Base-by-base conservation (phyloP, 768 basidiomycete species). In the Chalciporus piperatus region DNA sequence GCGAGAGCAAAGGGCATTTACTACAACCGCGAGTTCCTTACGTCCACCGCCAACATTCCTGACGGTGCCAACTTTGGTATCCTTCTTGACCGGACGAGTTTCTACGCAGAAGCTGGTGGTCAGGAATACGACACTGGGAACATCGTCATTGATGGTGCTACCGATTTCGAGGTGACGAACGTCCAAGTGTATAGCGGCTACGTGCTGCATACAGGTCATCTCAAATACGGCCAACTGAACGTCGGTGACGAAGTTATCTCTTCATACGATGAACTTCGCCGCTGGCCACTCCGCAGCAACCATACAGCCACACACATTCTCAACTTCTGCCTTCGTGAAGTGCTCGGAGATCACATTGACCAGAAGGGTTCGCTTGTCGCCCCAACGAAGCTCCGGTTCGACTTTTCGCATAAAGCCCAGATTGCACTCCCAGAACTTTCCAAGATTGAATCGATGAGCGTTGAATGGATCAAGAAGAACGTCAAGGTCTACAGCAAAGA, bases 291-390 rank as follows among this genome's bases (percentile, higher is more conserved):
- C 45, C 85, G 95, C 47, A 98, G 93, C 72, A 99, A 99, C 64
- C 97, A 99, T 73, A 98, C 97, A 23, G 97, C 87, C 19, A 99
- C 97, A 0, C 97, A 99, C 67, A 97, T 99, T 60, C 88, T 99
- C 60, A 99, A 99, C 75, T 99, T 79, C 64, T 82, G 76, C 47
- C 81, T 99, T 3, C 89, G 97, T 32, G 97, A 98, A 64, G 82
- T 92, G 11, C 84, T 98, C 11, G 97, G 97, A 22, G 94, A 98
- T 66, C 97, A 98, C 63, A 87, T 98, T 53, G 97, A 98, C 69
- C 97, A 99, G 68, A 97, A 91, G 66, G 97, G 97, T 28, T 98
- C 97, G 4, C 83, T 99, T 41, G 97, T 99, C 56, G 94, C 97
- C 1, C 92, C 94, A 0, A 83, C 85, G 20, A 98, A 97, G 70